Base-by-base conservation (phyloP, 2,329 filamentous ascomycete species). In the Ascochyta pisi region DNA sequence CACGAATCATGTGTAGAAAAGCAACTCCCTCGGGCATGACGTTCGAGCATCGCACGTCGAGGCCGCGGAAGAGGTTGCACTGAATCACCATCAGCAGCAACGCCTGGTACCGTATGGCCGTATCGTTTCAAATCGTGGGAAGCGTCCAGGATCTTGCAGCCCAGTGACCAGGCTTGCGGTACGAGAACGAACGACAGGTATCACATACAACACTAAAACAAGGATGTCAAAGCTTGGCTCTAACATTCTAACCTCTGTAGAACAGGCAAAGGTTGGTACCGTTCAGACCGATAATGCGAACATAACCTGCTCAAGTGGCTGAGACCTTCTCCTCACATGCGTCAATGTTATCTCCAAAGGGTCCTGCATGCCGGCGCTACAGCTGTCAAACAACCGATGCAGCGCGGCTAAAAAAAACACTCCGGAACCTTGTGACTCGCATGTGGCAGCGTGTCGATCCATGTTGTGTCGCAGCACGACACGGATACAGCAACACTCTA, bases 331-430 rank as follows among this genome's bases (percentile, higher is more conserved):
- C 3, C 12, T 23, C 3, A 10, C 8, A 39, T 27, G 24, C 39
- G 23, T 26, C n/a, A 6, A 33, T 31, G 41, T 10, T 15, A 26
- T 15, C 19, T 35, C 2, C n/a, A 26, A 2, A 22, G 48, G 47
- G 53, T 47, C 47, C 38, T 56, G 47, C 43, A n/a, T 50, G 8
- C 35, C 37, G 46, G 23, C 38, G 47, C 53, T 51, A 43, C 53
- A 10, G 37, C 53, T 51, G 48, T 51, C 53, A 56, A 16, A 22
- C 24, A 22, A 8, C n/a, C 29, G 15, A 27, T 26, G 35, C 10
- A 16, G 34, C 26, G 6, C 27, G 8, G 31, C 37, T 56, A 50
- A 47, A 29, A 9, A 16, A 10, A 38, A 22, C 15, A 19, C 24
- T 27, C 47, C 53, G 47, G 43, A 23, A 10, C 13, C 3, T 16